Base-by-base conservation (phyloP, 345 rosid genomes). In the Dovyalis caffra region DNA sequence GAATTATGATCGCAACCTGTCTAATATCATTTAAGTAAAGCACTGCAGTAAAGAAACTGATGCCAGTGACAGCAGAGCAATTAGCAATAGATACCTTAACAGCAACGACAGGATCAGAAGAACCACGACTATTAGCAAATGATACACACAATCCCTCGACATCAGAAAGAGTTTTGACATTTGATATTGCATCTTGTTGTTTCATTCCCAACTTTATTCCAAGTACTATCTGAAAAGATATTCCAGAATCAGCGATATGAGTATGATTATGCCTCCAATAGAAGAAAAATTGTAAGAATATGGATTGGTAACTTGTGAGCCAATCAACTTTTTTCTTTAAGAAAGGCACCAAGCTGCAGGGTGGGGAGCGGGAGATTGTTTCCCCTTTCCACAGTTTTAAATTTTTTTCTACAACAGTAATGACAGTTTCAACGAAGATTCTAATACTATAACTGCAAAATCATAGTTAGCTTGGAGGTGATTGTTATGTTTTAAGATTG, bases 141-240 rank as follows among this genome's bases (percentile, higher is more conserved):
- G 93, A 65, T 66, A 88, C 88, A 83, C 97, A 93, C 70, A 91
- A 71, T 29, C 91, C 97, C 74, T 96, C 99, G 77, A 93, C 98
- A 51, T 96, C 97, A 29, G 97, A 96, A 70, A 96, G 97, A 66
- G 99, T 93, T 82, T 88, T 87, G 43, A 90, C 95, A 72, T 90
- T 87, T 45, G 90, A 68, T 72, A 85, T 81, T 4, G 97, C 97
- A 66, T 91, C 90, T 74, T 83, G 81, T 53, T 90, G 90, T 70
- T 88, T 87, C 98, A 90, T 92, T 70, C 95, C 97, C 8, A 93
- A 88, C 85, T 92, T 91, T 84, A 90, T 85, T 57, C 91, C 97
- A 26, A 96, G 95, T 43, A 93, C 74, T 53, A 96, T 93, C 98
- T 96, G 86, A 80, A 64, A 65, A 51, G 37, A 66, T 38, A 79